Evolutionary conservation across 2,329 filamentous ascomycete genomes (phyloP), one percentile per base, ranked within the genome.

Genomic region (Tolypocladium album): DNA sequence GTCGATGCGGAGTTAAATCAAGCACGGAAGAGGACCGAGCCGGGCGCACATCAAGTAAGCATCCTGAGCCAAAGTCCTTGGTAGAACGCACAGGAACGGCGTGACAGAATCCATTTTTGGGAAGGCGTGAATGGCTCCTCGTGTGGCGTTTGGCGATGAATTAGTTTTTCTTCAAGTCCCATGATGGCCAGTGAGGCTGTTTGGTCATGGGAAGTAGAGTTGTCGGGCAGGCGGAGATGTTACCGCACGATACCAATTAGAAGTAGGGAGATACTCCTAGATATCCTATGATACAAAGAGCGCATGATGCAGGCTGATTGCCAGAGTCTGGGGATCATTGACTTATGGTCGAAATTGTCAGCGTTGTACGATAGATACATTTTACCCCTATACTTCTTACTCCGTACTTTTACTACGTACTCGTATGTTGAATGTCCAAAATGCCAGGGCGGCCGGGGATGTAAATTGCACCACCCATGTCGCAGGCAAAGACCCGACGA

Each of bases 1-100:
- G 65, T 74, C 47, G 72, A 74, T 43, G 64, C 63, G 1, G 74
- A 78, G 59, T 66, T 78, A 11, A 68, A 70, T 0, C 61, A 69
- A 59, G 69, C 67, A 11, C 67, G 68, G 8, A 68, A 64, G 62
- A 45, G 60, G 27, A 60, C 58, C 56, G 61, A 27, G 58, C 52
- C 27, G 40, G 63, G 56, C 43, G 58, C 55, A 20, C 59, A 58
- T 6, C 60, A 62, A 56, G 52, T 62, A n/a, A 15, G 12, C 17
- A 12, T 57, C 27, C 47, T 31, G 24, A 58, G 55, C 9, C 68
- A 71, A 56, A 69, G 64, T 59, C 66, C 65, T 22, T 71, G 67
- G 70, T 70, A 61, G n/a, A n/a, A 20, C 12, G 31, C 34, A 20
- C 20, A 8, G 4, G 2, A n/a, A 8, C 17, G 50, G 17, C 15